These are phyloP conservation scores for Penicillium sp. DNA, from an alignment of 2,329 filamentous ascomycete genomes.

Conservation along the genomic window DNA sequence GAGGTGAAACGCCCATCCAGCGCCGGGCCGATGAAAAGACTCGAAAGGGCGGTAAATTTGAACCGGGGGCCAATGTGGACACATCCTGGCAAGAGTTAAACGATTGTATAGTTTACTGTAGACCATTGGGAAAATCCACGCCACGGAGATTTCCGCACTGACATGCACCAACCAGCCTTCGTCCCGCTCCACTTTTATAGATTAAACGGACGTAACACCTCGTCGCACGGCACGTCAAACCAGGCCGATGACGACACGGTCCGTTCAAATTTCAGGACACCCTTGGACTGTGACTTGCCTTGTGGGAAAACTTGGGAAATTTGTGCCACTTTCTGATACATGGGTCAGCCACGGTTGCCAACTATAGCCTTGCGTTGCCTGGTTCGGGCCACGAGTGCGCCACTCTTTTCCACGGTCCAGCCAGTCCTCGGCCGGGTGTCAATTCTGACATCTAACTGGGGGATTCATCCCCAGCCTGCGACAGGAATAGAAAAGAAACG, in stretches of 20 bases:
- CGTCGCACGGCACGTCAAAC: neutral
- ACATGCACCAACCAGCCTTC: neutral
- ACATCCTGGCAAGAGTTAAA: neutral
- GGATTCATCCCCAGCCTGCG: neutral
- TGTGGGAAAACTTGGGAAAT: neutral
- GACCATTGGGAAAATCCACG: neutral
- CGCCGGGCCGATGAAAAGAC: neutral
- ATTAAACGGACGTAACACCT: conserved; percentile 26
- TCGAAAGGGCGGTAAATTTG: neutral
- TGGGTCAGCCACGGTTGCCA: neutral
- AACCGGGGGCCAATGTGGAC: neutral
- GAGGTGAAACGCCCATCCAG: conserved; percentile 2
- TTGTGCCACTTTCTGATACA: neutral
- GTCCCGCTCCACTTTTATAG: conserved; percentile 21
- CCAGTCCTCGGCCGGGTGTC: neutral
- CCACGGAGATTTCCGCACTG: neutral
- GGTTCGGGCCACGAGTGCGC: conserved; percentile 8
- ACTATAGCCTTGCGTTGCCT: neutral
- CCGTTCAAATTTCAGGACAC: too few species aligned
- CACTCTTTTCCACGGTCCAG: conserved; percentile 16
- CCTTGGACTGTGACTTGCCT: too few species aligned
- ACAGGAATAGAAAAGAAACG: neutral
- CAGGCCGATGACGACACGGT: conserved; percentile 20
- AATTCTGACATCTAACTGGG: neutral
- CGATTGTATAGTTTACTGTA: neutral